Evolutionary conservation across 257 asterid species (phyloP).

Genomic region (Voacanga thouarsii): DNA sequence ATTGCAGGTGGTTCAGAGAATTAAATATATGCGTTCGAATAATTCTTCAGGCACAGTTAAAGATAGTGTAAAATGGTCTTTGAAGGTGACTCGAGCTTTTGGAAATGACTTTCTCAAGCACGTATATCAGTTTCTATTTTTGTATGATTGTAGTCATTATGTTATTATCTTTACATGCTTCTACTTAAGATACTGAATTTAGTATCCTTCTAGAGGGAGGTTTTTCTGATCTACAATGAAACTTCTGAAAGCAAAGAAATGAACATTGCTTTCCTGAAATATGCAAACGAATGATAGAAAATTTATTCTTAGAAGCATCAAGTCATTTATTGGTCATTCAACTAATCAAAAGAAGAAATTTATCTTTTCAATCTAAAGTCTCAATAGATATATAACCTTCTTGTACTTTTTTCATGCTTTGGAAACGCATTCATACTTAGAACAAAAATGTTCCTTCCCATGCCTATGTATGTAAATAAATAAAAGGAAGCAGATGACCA

Average conservation of each 20-base stretch:
- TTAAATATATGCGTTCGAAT: constrained; percentile 61
- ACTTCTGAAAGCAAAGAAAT: not conserved
- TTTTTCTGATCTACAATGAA: not conserved
- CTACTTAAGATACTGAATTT: not conserved
- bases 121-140: constrained; percentile 32
- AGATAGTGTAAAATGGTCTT: constrained; percentile 85
- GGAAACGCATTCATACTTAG: too few relatives aligned
- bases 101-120: constrained; percentile 94
- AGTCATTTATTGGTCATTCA: too few relatives aligned
- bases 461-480: too few relatives aligned
- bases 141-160: not conserved
- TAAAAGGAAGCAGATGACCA: too few relatives aligned
- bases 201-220: not conserved
- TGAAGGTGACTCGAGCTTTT: constrained; percentile 93
- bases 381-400: too few relatives aligned
- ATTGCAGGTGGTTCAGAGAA: constrained; percentile 72
- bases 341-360: too few relatives aligned
- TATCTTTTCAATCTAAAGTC: too few relatives aligned
- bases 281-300: not conserved
- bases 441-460: too few relatives aligned
- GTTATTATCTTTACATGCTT: not conserved
- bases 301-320: too few relatives aligned
- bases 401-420: too few relatives aligned
- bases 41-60: constrained; percentile 66
- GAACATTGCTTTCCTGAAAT: not conserved